Percentiles rank a stretch among this genome's conserved stretches.
phyloP scores from a whole-genome alignment of 768 basidiomycete species.

The Suillus fuscotomentosus region DNA sequence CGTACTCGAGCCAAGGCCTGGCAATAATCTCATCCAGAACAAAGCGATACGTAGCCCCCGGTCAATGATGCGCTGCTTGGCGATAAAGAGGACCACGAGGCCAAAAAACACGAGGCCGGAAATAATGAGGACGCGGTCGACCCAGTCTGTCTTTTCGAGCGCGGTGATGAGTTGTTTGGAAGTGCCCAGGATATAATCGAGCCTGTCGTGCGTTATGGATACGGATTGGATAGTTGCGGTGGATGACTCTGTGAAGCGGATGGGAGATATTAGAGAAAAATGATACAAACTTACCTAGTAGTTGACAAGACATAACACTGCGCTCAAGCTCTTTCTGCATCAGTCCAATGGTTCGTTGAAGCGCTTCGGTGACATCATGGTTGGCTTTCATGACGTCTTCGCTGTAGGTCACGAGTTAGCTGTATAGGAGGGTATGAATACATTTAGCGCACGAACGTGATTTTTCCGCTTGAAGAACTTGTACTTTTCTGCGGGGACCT shows the following conservation, averaged over 20 bases:
- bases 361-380: constrained; percentile 82
- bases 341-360: constrained; percentile 77
- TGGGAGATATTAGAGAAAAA: neutral
- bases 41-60: constrained; percentile 75
- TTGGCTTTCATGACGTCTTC: constrained; percentile 94
- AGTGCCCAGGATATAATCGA: constrained; percentile 66
- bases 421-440: neutral
- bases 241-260: constrained; percentile 58
- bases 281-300: constrained; percentile 58
- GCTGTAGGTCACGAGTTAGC: constrained; percentile 31
- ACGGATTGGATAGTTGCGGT: constrained; percentile 75
- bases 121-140: constrained; percentile 86
- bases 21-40: constrained; percentile 85
- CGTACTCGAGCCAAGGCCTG: constrained; percentile 31
- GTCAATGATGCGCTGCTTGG: constrained; percentile 87
- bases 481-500: constrained; percentile 48
- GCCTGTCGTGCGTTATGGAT: constrained; percentile 71
- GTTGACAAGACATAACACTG: constrained; percentile 81
- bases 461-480: constrained; percentile 50
- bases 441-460: constrained; percentile 44
- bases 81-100: constrained; percentile 79
- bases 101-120: constrained; percentile 80
- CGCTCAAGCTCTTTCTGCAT: constrained; percentile 94
- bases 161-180: constrained; percentile 85
- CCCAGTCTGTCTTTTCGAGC: constrained; percentile 87